Evolutionary conservation across 805 yeast genomes (phyloP), one percentile per base, ranked within the genome.

Genomic region (Ogataea sp.): DNA sequence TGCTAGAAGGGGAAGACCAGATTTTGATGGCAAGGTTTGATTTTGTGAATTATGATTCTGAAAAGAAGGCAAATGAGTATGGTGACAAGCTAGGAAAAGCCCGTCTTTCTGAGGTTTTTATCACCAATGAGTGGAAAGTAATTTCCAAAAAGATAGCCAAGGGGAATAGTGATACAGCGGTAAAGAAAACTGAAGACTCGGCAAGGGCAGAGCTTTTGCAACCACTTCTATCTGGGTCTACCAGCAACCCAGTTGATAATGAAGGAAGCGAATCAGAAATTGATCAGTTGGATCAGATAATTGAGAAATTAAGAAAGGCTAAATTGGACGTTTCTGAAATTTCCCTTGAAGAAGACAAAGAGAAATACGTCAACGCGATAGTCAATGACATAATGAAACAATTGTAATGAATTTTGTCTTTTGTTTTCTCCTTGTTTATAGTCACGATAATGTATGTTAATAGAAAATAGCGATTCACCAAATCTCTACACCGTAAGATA

Each of bases 91-190:
- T 52, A 3, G 77, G 77, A 0, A 57, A 49, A 36, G 64, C 59
- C 36, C 42, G 77, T 36, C 38, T 73, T 2, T 40, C 42, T 11
- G 75, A 71, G 40, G 43, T 70, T 1, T 40, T 73, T 9, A 63
- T 70, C 26, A 55, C 65, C 4, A 70, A 67, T 40, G 70, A 65
- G 26, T 73, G 79, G 78, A 47, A 48, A 16, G 51, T 50, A 27
- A 40, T 53, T 34, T 55, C 25, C 16, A 27, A 6, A 14, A 24
- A 16, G 18, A 10, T 17, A 7, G n/a, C n/a, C n/a, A n/a, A n/a
- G n/a, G 20, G 27, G 7, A 23, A 15, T 10, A n/a, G 21, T 7
- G 24, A 23, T 39, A 42, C 21, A 17, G 15, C 15, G 3, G 13
- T 36, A 14, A 14, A 14, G n/a, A 13, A 31, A 24, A 8, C 20